These are phyloP conservation scores for Sanghuangporus weigelae DNA, from an alignment of 1,284 basidiomycete genomes.

Conservation along the genomic window DNA sequence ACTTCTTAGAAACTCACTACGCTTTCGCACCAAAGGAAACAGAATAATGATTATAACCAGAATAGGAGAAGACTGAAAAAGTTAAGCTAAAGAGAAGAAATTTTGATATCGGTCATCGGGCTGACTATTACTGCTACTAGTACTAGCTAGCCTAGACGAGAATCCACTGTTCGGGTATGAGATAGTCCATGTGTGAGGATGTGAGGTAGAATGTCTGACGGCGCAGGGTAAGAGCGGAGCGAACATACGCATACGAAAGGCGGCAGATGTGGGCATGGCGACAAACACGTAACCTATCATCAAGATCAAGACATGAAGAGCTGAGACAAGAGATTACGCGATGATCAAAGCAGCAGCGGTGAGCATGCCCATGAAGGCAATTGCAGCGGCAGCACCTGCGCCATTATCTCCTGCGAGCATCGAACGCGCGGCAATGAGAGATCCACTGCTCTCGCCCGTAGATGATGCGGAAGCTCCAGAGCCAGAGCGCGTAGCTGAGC, in stretches of 20 bases:
- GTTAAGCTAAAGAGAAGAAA: neutral
- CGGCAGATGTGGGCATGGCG: neutral
- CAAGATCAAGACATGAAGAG: neutral
- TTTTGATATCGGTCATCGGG: neutral
- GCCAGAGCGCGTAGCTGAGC: conserved; percentile 17
- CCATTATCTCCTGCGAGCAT: neutral
- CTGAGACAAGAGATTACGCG: neutral
- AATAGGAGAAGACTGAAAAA: neutral
- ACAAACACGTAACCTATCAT: neutral
- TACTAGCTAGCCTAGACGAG: neutral
- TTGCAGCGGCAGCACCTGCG: conserved; percentile 9
- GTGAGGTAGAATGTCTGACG: neutral
- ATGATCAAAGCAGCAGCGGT: neutral
- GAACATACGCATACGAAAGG: neutral
- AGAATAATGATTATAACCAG: neutral
- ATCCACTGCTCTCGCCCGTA: neutral
- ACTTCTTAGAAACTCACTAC: neutral
- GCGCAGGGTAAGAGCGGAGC: neutral
- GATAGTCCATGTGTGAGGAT: neutral
- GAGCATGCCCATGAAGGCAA: conserved; percentile 16
- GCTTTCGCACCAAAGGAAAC: neutral
- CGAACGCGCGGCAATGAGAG: neutral
- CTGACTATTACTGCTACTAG: neutral
- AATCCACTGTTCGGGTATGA: neutral
- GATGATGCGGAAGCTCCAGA: neutral